phyloP scores from a whole-genome alignment of 2,329 filamentous ascomycete genomes.

The Elsinoe australis region DNA sequence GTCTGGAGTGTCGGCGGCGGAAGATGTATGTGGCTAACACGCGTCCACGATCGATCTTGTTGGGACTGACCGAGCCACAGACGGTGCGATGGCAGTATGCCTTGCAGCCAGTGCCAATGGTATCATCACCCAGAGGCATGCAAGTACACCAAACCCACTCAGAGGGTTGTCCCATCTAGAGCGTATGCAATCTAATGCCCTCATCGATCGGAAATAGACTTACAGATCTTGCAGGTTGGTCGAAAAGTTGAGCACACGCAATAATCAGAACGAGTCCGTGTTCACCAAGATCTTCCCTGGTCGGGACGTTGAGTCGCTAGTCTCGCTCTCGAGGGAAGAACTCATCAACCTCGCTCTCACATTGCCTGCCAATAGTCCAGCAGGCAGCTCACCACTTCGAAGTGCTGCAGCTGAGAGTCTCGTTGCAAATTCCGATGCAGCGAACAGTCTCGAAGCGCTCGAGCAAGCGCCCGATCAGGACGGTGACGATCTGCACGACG shows the following conservation, averaged over 20 bases:
- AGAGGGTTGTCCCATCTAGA: constrained; percentile 67
- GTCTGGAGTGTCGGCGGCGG: constrained; percentile 67
- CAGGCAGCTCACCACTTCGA: constrained; percentile 28
- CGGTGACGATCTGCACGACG: constrained; percentile 53
- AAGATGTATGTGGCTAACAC: constrained; percentile 50
- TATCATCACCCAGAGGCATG: constrained; percentile 73
- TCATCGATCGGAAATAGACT: constrained; percentile 36
- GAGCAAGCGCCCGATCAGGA: constrained; percentile 63
- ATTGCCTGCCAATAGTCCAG: constrained; percentile 33
- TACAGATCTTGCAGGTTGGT: constrained; percentile 50
- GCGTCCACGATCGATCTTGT: neutral
- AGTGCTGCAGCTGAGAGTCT: constrained; percentile 5
- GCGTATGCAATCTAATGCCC: constrained; percentile 49
- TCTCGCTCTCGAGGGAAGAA: constrained; percentile 36
- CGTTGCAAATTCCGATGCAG: constrained; percentile 38
- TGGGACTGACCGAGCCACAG: constrained; percentile 1
- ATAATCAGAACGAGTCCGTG: constrained; percentile 40
- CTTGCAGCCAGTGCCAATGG: constrained; percentile 74
- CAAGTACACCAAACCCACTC: constrained; percentile 72
- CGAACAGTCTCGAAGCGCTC: constrained; percentile 50
- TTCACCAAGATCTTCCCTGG: constrained; percentile 38
- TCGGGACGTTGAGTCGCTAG: constrained; percentile 35
- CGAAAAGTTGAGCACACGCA: constrained; percentile 45
- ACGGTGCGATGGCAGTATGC: constrained; percentile 72
- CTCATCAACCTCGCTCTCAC: constrained; percentile 40